Percentiles rank a stretch among this genome's conserved stretches.
These are phyloP conservation scores for Orobanche coerulescens DNA, from an alignment of 257 asterid species.

Conservation along the genomic window DNA sequence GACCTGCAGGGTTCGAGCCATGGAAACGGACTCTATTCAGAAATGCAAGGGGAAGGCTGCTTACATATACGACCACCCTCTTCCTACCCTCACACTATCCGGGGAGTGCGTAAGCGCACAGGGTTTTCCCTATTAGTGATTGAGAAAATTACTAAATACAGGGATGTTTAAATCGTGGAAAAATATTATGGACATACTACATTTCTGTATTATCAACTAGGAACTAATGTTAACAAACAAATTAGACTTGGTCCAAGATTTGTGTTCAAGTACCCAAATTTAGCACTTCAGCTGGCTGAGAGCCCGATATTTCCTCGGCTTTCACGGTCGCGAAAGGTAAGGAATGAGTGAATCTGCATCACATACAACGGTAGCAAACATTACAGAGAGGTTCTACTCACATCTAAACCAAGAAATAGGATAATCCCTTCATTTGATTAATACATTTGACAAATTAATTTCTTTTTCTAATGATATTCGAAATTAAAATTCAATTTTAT, in stretches of 20 bases:
- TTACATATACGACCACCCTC: too few species aligned
- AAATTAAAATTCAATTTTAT: too few species aligned
- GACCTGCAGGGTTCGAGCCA: too few species aligned
- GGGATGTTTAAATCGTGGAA: not conserved
- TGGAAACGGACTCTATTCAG: too few species aligned
- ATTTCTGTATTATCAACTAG: not conserved
- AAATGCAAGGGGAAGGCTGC: too few species aligned
- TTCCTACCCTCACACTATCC: too few species aligned
- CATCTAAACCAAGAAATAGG: not conserved
- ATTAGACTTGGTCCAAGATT: not conserved
- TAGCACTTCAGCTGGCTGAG: conserved; percentile 84
- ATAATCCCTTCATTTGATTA: not conserved
- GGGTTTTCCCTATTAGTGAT: too few species aligned
- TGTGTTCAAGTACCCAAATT: conserved; percentile 57
- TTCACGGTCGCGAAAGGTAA: conserved; percentile 63
- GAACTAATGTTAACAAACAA: too few species aligned
- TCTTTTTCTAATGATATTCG: too few species aligned
- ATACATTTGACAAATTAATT: not conserved
- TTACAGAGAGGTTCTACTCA: not conserved
- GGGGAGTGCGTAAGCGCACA: too few species aligned
- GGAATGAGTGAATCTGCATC: conserved; percentile 52
- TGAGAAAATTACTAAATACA: not conserved
- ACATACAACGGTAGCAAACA: not conserved
- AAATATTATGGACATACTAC: not conserved
- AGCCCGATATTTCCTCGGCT: conserved; percentile 70